Percentiles rank a stretch among this genome's conserved stretches.
Evolutionary conservation across 1,139 yeast species (phyloP).

Genomic region (Geotrichum bryndzae): DNA sequence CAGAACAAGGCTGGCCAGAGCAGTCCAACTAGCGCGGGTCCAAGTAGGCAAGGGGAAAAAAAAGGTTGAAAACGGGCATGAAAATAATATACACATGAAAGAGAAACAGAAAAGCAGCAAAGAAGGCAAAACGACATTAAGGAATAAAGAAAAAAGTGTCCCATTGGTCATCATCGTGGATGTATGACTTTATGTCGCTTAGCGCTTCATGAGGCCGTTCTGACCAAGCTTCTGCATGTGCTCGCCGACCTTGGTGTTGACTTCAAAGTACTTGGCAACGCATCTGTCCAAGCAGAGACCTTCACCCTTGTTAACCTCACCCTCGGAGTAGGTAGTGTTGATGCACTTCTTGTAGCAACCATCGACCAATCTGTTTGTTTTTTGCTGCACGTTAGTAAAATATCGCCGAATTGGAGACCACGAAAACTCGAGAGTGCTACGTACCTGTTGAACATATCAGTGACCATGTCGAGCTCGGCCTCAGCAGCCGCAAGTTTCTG

Average conservation of each 20-base stretch:
- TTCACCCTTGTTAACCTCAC: conserved; percentile 78
- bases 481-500: conserved; percentile 64
- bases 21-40: not conserved
- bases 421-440: conserved; percentile 31
- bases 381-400: conserved; percentile 34
- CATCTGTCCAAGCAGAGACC: conserved; percentile 93
- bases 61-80: not conserved
- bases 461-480: conserved; percentile 89
- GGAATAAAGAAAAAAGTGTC: not conserved
- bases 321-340: conserved; percentile 58
- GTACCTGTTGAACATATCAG: conserved; percentile 80
- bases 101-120: not conserved
- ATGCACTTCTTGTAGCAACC: conserved; percentile 92
- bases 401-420: conserved; percentile 13
- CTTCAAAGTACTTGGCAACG: conserved; percentile 93
- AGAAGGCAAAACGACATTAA: not conserved
- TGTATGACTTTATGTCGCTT: not conserved
- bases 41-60: not conserved
- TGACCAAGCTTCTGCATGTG: conserved; percentile 34
- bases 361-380: conserved; percentile 47
- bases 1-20: not conserved
- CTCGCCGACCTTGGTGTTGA: conserved; percentile 94
- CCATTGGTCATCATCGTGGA: not conserved
- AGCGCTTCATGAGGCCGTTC: conserved; percentile 27
- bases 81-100: not conserved